Percentiles rank a stretch among this genome's conserved stretches.
phyloP scores from a whole-genome alignment of 1,139 yeast species.

The Waltiozyma solani region DNA sequence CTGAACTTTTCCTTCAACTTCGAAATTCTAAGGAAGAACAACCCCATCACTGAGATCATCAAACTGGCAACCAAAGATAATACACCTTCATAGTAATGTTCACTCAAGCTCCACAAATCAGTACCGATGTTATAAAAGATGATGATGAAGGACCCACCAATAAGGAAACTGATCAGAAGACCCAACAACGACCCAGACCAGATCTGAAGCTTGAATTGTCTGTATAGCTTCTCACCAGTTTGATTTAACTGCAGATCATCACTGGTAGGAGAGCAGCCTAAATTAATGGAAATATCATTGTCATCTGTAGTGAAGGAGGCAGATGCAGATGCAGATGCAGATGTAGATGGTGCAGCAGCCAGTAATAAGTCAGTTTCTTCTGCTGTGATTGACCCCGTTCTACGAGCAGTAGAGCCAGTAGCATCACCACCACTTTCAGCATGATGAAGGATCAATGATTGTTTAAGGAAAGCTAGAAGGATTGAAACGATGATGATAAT shows the following conservation, averaged over 20 bases:
- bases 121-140: conserved; percentile 62
- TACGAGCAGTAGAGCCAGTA: too few species aligned
- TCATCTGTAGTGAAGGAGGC: neutral
- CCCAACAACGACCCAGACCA: conserved; percentile 69
- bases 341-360: neutral
- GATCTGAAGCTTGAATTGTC: conserved; percentile 51
- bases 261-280: neutral
- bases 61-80: conserved; percentile 67
- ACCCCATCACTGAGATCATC: conserved; percentile 73
- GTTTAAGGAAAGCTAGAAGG: conserved; percentile 71
- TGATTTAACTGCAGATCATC: conserved; percentile 2
- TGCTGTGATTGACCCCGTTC: neutral
- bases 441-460: conserved; percentile 15
- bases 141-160: conserved; percentile 78
- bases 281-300: conserved; percentile 3
- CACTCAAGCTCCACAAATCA: conserved; percentile 68
- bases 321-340: neutral
- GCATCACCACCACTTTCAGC: too few species aligned
- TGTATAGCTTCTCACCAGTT: conserved; percentile 39
- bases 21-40: conserved; percentile 75
- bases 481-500: conserved; percentile 80
- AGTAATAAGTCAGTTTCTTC: neutral
- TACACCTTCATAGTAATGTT: conserved; percentile 83
- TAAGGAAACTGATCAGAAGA: conserved; percentile 50
- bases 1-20: conserved; percentile 87